Evolutionary conservation across 2,329 filamentous ascomycete genomes (phyloP), one percentile per base, ranked within the genome.

Genomic region (Monilinia aucupariae): DNA sequence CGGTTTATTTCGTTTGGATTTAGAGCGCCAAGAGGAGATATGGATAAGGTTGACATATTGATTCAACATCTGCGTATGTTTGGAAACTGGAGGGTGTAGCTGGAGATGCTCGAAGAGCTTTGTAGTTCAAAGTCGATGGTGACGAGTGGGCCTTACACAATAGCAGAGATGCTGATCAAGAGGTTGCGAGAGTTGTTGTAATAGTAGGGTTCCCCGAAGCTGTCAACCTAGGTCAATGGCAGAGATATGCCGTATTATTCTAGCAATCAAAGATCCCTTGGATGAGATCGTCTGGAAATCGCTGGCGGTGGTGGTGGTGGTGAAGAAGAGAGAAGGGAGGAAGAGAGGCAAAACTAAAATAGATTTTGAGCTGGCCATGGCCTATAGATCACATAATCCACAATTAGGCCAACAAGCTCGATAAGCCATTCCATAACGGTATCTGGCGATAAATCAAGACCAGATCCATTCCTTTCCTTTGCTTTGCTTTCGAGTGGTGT

Each of bases 21-120:
- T 70, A 69, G 64, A 71, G 60, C 68, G 68, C 69, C 69, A 70
- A 49, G 68, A 70, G 65, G 65, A 67, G 65, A 71, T 69, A 67
- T 71, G 69, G 61, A 70, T 70, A 70, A 69, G 66, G 61, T 70
- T 67, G 69, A 71, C 69, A 71, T 71, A 71, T 56, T 70, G 68
- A 70, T 66, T 69, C 66, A 70, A 71, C 69, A 71, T 71, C 69
- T 71, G 69, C 68, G 68, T 71, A 69, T 64, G 41, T 54, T 64
- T 41, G 41, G 30, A 20, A 15, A 37, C 53, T 58, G 43, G 34
- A 10, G 22, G 15, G 3, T 32, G 52, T 56, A 32, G 32, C 45
- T n/a, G 22, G 25, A 22, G 25, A 48, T 43, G 51, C 50, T 49
- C 51, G 52, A 49, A 7, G 60, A 48, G 41, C 60, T 41, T 30